Evolutionary conservation across 306 rosid genomes (phyloP).

Genomic region (Cajanus cajan): DNA sequence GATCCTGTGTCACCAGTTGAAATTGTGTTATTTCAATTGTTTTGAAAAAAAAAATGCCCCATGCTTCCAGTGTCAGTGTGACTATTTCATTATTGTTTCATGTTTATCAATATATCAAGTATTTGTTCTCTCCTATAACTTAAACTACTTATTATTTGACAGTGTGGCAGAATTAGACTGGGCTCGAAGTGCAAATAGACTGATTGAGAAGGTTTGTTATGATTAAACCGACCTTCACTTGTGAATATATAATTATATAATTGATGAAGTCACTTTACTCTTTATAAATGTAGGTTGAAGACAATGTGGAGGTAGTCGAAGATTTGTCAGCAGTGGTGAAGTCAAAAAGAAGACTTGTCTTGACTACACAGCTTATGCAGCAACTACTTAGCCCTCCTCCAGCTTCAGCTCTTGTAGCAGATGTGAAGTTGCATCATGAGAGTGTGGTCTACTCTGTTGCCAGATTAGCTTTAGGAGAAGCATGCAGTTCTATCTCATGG

Average conservation of each 20-base stretch:
- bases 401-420: constrained; percentile 55
- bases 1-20: not conserved
- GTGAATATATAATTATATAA: constrained; percentile 4
- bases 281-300: constrained; percentile 57
- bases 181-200: constrained; percentile 66
- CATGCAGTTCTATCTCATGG: constrained; percentile 66
- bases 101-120: not conserved
- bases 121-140: not conserved
- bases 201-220: constrained; percentile 73
- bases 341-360: constrained; percentile 69
- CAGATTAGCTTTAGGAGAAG: constrained; percentile 72
- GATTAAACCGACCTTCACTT: constrained; percentile 9
- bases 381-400: constrained; percentile 79
- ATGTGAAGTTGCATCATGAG: constrained; percentile 59
- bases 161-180: constrained; percentile 77
- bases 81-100: not conserved
- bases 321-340: constrained; percentile 50
- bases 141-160: constrained; percentile 35
- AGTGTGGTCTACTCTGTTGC: constrained; percentile 63
- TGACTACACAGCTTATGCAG: constrained; percentile 84
- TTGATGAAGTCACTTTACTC: constrained; percentile 28
- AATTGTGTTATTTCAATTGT: not conserved
- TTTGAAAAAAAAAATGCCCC: not conserved
- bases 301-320: constrained; percentile 51
- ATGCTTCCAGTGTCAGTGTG: not conserved